Base-by-base conservation (phyloP, 2,329 filamentous ascomycete species). In the Bipolaris victoriae region DNA sequence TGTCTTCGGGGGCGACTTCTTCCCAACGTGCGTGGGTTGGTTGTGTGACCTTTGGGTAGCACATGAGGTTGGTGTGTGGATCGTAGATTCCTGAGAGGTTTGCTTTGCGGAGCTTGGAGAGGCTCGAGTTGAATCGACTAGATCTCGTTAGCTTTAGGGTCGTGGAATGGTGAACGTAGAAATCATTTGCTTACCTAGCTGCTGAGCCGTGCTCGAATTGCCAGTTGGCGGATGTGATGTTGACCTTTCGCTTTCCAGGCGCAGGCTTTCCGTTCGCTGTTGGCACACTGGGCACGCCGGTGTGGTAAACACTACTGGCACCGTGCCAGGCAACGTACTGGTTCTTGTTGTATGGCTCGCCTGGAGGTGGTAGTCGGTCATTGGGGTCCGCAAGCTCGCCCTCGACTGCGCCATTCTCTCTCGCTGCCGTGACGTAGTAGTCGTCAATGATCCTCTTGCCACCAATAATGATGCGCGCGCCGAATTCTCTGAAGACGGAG, bases 261-360 rank as follows among this genome's bases (percentile, higher is more conserved):
- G 87, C 77, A 33, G 81, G 82, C 77, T 96, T 96, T 55, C 90
- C 90, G 58, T 83, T 88, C 31, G 87, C 87, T 56, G 89, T 81
- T 2, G 92, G 91, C n/a, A 91, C 87, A 20, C 89, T 88, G 1
- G 92, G 91, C 1, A 84, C 86, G 55, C 88, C 88, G 11, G 90
- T 92, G 74, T 98, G 92, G 75, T 99, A 99, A 22, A 99, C 95
- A 37, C 91, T 89, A 75, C 94, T 98, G 46, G 95, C 95, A 48
- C 95, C 95, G 75, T 97, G 93, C 95, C 95, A 99, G 26, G 95
- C 95, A 26, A 99, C 95, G 72, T 97, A 99, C 76, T 97, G 93
- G 73, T 99, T 99, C 79, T 94, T 92, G 82, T 99, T 97, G 83
- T 99, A 99, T n/a, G 88, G 83, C 73, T 96, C 90, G 37, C 89